Evolutionary conservation across 768 basidiomycete species (phyloP).

Genomic region (Suillus americanus): DNA sequence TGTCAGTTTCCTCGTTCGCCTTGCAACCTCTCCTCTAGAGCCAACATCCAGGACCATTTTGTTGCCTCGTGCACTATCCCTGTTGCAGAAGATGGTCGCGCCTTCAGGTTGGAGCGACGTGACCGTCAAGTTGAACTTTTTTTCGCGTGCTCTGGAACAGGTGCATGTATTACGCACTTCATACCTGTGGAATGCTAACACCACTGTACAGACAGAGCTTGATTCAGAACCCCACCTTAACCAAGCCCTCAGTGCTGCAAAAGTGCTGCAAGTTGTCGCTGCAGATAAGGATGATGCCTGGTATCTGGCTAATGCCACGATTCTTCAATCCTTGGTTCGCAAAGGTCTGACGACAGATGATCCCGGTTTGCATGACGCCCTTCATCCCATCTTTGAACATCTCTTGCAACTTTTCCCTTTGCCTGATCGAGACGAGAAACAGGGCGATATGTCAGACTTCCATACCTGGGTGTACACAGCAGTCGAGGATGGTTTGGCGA

Average conservation of each 20-base stretch:
- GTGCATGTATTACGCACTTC: constrained; percentile 39
- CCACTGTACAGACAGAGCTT: constrained; percentile 61
- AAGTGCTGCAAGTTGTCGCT: constrained; percentile 85
- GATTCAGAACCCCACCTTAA: constrained; percentile 61
- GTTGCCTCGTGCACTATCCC: constrained; percentile 59
- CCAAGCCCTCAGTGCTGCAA: constrained; percentile 77
- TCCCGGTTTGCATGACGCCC: constrained; percentile 70
- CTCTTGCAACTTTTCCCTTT: constrained; percentile 76
- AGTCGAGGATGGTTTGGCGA: constrained; percentile 78
- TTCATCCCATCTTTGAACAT: constrained; percentile 81
- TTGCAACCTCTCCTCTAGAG: constrained; percentile 69
- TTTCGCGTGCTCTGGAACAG: constrained; percentile 80
- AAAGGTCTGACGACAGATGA: constrained; percentile 87
- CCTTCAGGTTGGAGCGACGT: constrained; percentile 89
- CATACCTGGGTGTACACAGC: constrained; percentile 73
- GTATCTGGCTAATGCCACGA: constrained; percentile 68
- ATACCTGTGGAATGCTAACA: constrained; percentile 9
- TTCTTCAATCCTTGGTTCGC: constrained; percentile 81
- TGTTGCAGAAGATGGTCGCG: constrained; percentile 78
- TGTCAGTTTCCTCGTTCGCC: constrained; percentile 92
- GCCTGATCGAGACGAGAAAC: constrained; percentile 75
- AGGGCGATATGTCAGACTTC: constrained; percentile 70
- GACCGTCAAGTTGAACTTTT: constrained; percentile 87
- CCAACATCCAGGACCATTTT: constrained; percentile 41
- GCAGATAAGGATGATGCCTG: constrained; percentile 82